These are phyloP conservation scores for Peltaster fructicola DNA, from an alignment of 2,329 filamentous ascomycete genomes.

Conservation along the genomic window DNA sequence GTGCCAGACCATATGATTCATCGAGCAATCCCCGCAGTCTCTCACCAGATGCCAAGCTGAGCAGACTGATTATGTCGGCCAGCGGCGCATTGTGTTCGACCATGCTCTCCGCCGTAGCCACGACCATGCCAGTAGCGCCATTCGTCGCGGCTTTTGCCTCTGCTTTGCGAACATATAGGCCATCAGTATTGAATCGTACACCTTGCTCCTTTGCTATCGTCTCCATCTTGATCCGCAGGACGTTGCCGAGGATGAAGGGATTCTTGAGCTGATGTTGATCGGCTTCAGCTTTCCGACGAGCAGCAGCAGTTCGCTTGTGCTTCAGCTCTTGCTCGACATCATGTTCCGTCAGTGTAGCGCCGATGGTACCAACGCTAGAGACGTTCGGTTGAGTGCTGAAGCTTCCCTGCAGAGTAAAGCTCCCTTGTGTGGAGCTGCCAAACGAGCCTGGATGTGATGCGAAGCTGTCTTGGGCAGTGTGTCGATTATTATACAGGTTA, in stretches of 20 bases:
- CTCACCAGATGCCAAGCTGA: conserved; percentile 71
- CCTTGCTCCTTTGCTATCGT: conserved; percentile 41
- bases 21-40: conserved; percentile 58
- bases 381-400: conserved; percentile 24
- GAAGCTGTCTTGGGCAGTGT: conserved; percentile 17
- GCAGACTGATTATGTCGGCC: conserved; percentile 63
- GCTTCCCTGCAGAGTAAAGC: conserved; percentile 28
- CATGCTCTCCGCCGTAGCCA: conserved; percentile 21
- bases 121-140: conserved; percentile 12
- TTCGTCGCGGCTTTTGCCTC: conserved; percentile 13
- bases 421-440: conserved; percentile 27
- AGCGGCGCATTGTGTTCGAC: conserved; percentile 55
- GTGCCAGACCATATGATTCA: conserved; percentile 54
- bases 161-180: conserved; percentile 25
- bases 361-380: conserved; percentile 15
- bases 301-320: conserved; percentile 48
- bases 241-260: conserved; percentile 51
- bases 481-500: conserved; percentile 40
- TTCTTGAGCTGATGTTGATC: conserved; percentile 54
- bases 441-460: conserved; percentile 25
- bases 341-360: conserved; percentile 10
- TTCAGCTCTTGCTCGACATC: conserved; percentile 48
- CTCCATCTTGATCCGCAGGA: conserved; percentile 36
- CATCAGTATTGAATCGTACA: conserved; percentile 39
- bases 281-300: conserved; percentile 40